Evolutionary conservation across 805 yeast genomes (phyloP).

Genomic region (Candida odintsovae): DNA sequence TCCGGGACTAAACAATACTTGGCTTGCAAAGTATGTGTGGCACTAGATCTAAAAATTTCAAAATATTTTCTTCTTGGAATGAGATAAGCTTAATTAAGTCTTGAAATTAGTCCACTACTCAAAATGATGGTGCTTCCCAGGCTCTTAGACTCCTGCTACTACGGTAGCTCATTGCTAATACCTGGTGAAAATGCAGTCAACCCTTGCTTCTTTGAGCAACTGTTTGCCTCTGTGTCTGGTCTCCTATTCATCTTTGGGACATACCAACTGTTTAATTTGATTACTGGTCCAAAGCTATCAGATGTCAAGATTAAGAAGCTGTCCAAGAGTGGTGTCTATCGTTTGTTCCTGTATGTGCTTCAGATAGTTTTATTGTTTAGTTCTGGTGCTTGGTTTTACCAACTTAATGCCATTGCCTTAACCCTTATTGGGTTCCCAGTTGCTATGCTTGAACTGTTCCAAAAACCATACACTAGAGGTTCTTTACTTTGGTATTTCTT

Average conservation of each 20-base stretch:
- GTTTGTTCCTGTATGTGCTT: conserved; percentile 6
- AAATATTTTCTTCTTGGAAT: no score
- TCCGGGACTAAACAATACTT: no score
- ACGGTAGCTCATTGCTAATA: conserved; percentile 10
- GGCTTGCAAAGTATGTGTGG: no score
- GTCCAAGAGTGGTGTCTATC: conserved; percentile 10
- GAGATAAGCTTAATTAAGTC: no score
- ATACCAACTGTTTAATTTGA: conserved; percentile 9
- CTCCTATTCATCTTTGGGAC: conserved; percentile 14
- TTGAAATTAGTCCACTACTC: neutral
- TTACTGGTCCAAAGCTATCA: neutral
- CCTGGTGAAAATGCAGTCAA: conserved; percentile 23
- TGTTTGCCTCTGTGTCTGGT: conserved; percentile 6
- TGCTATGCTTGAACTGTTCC: conserved; percentile 38
- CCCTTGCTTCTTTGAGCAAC: conserved; percentile 20
- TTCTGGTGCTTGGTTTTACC: neutral
- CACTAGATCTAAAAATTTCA: no score
- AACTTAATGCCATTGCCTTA: conserved; percentile 13
- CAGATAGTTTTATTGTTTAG: conserved; percentile 9
- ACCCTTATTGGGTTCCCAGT: conserved; percentile 33
- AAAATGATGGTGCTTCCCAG: neutral
- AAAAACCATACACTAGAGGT: conserved; percentile 51
- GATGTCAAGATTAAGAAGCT: conserved; percentile 11
- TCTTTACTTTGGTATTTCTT: conserved; percentile 73
- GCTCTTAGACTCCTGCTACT: conserved; percentile 1